Conservation (phyloP, 371 early-diverging fungal genomes). For the Umbelopsis sp. region DNA sequence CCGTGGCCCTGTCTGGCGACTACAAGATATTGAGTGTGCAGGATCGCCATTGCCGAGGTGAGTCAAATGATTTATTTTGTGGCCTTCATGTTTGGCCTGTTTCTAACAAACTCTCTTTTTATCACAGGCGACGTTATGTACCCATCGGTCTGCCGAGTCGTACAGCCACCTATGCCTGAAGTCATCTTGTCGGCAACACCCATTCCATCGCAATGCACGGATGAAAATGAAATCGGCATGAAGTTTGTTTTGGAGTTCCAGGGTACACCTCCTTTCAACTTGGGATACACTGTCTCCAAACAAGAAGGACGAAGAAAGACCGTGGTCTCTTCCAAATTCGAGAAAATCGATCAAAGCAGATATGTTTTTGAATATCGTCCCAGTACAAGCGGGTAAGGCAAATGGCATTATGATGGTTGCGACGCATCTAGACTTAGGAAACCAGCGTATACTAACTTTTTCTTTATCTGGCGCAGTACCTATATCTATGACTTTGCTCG, state of each 20-base stretch:
- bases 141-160: conserved; percentile 47
- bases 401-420: too few species aligned
- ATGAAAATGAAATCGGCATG: conserved; percentile 52
- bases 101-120: background rate
- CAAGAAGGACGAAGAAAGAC: conserved; percentile 29
- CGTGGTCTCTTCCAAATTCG: conserved; percentile 34
- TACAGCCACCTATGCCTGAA: conserved; percentile 45
- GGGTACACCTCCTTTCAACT: conserved; percentile 43
- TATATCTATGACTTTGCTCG: conserved; percentile 48
- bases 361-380: conserved; percentile 48
- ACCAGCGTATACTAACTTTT: too few species aligned
- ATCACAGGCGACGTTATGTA: conserved; percentile 30
- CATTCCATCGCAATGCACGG: conserved; percentile 52
- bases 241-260: conserved; percentile 44
- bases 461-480: conserved; percentile 23
- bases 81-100: background rate
- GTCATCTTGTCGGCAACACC: conserved; percentile 38
- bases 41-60: conserved; percentile 43
- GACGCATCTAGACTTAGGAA: background rate
- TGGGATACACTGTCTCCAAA: conserved; percentile 45
- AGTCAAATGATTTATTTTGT: background rate
- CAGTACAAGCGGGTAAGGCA: conserved; percentile 40
- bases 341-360: conserved; percentile 42
- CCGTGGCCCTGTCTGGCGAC: conserved; percentile 40
- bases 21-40: conserved; percentile 38